These are phyloP conservation scores for Neurospora sp. DNA, from an alignment of 495 filamentous ascomycete species.

Conservation along the genomic window DNA sequence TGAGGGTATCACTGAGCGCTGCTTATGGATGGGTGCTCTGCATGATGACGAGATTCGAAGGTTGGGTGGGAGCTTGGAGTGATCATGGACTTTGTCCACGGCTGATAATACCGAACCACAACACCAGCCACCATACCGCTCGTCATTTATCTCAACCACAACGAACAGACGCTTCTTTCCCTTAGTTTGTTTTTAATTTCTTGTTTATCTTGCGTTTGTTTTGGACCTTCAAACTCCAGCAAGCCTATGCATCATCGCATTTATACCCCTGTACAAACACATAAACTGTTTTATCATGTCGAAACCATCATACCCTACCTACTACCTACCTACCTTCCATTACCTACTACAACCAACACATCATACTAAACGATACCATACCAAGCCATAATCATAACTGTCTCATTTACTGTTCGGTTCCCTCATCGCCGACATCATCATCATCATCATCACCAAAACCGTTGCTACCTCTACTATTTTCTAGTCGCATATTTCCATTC, in stretches of 20 bases:
- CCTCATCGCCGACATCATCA: neutral
- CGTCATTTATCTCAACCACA: neutral
- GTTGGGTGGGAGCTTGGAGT: constrained; percentile 33
- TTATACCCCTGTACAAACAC: neutral
- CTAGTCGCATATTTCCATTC: neutral
- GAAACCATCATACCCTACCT: neutral
- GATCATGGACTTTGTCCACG: neutral
- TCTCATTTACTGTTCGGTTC: neutral
- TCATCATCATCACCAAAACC: neutral
- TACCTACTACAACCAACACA: neutral
- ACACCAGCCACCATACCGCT: neutral
- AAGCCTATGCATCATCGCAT: neutral
- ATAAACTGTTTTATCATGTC: neutral
- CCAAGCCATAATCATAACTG: neutral
- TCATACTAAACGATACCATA: neutral
- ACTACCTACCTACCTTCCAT: neutral
- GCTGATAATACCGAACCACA: neutral
- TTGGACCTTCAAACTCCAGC: neutral
- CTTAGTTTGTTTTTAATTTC: neutral
- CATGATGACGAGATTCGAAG: constrained; percentile 70
- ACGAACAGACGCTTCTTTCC: neutral
- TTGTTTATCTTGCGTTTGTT: neutral
- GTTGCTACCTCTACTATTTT: neutral
- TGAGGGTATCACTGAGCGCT: constrained; percentile 78
- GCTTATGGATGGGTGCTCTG: constrained; percentile 89